Conservation (phyloP, 129 eudicot species). For the Logfia minima region DNA sequence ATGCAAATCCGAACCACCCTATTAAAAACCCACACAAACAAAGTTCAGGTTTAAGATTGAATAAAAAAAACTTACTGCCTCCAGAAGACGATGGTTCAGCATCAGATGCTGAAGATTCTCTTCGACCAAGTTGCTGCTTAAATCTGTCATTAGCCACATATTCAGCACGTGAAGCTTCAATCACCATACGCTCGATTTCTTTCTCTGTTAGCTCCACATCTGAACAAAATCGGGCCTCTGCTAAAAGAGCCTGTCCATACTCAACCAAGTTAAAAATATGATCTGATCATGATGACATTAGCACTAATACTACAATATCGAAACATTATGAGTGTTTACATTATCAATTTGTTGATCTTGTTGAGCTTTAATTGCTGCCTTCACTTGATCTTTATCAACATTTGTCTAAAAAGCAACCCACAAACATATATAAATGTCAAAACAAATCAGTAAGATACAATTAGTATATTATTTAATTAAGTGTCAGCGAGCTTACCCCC, state of each 20-base stretch:
- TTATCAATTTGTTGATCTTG: conserved; percentile 98
- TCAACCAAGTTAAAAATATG: conserved; percentile 1
- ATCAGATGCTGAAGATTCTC: conserved; percentile 83
- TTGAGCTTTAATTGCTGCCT: conserved; percentile 99
- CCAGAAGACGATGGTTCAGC: conserved; percentile 99
- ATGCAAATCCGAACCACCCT: not conserved
- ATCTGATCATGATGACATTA: not conserved
- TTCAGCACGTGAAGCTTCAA: conserved; percentile 97
- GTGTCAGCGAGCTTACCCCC: conserved; percentile 56
- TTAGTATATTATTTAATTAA: no score
- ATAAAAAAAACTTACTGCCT: conserved; percentile 55
- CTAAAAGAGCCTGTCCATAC: conserved; percentile 71
- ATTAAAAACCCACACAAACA: not conserved
- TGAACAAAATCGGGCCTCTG: conserved; percentile 93
- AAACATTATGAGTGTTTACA: conserved; percentile 37
- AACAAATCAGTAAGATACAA: conserved; percentile 13
- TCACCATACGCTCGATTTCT: conserved; percentile 96
- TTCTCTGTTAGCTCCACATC: conserved; percentile 96
- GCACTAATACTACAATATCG: not conserved
- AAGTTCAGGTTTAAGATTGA: not conserved
- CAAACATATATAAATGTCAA: not conserved
- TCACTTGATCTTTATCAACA: conserved; percentile 85
- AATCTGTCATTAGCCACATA: conserved; percentile 74
- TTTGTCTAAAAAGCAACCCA: conserved; percentile 50
- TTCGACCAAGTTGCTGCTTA: conserved; percentile 62